Percentiles rank a stretch among this genome's conserved stretches.
These are phyloP conservation scores for Dictyostelium intermedium DNA, from an alignment of 78 protist genomes.

Conservation along the genomic window DNA sequence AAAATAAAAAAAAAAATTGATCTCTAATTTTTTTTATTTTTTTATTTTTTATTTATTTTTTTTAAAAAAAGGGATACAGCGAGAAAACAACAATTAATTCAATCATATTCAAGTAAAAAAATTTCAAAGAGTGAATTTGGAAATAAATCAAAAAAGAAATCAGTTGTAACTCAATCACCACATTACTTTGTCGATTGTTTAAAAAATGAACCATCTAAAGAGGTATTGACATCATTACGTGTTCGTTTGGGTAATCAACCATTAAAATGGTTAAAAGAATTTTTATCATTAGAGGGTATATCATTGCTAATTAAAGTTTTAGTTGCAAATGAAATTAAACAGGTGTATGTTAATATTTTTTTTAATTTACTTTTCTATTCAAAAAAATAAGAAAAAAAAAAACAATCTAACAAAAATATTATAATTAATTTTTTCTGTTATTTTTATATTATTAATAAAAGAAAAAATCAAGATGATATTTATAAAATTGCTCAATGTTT, in stretches of 20 bases:
- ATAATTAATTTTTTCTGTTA: not conserved
- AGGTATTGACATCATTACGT: slow-evolving; percentile 42
- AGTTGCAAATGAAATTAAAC: slow-evolving; percentile 40
- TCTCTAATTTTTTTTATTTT: not conserved
- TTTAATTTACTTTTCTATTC: not conserved
- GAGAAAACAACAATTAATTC: slow-evolving; percentile 65
- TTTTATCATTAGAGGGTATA: slow-evolving; percentile 44
- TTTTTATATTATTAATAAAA: not conserved
- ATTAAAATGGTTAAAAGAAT: slow-evolving; percentile 68
- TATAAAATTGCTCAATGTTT: slow-evolving; percentile 61
- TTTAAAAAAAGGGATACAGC: not conserved
- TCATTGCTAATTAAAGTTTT: slow-evolving; percentile 36
- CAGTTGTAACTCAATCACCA: slow-evolving; percentile 20
- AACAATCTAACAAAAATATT: not conserved
- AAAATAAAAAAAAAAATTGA: not conserved
- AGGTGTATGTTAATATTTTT: slow-evolving; percentile 2
- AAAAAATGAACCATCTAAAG: slow-evolving; percentile 42
- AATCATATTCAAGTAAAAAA: slow-evolving; percentile 48
- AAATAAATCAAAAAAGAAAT: not conserved
- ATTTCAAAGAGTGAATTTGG: slow-evolving; percentile 63
- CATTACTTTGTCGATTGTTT: slow-evolving; percentile 60
- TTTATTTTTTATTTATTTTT: not conserved
- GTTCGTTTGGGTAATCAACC: slow-evolving; percentile 76
- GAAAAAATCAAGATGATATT: slow-evolving; percentile 57
- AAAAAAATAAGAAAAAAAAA: not conserved